Conservation (phyloP, 148 eudicot genomes). For the Silene uniflora region DNA sequence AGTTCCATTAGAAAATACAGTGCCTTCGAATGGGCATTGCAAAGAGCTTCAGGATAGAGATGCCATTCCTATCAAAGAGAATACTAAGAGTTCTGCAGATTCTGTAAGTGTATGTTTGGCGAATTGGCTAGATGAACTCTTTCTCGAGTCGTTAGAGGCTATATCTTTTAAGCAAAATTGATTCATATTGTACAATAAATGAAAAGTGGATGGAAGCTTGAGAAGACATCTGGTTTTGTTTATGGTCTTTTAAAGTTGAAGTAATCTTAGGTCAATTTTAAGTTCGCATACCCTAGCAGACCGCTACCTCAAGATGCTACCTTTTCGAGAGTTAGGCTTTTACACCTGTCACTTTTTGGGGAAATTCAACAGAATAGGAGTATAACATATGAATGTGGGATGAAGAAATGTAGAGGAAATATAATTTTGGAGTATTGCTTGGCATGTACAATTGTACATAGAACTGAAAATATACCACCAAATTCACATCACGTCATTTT, state of each 20-base stretch:
- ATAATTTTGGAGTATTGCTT: not conserved
- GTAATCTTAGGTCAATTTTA: not conserved
- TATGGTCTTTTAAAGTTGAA: not conserved
- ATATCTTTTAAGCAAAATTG: not conserved
- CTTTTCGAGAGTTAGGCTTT: not conserved
- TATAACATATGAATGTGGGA: no score
- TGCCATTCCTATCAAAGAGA: slow-evolving; percentile 31
- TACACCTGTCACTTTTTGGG: not conserved
- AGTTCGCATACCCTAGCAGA: not conserved
- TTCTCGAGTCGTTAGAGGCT: not conserved
- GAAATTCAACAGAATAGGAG: no score
- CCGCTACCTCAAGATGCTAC: not conserved
- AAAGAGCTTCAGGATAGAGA: slow-evolving; percentile 40
- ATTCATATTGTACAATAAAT: not conserved
- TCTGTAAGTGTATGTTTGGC: slow-evolving; percentile 28
- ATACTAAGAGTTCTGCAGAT: slow-evolving; percentile 29
- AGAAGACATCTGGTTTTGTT: not conserved
- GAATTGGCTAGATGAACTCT: not conserved
- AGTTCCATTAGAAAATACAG: slow-evolving; percentile 37
- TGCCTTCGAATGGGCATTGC: slow-evolving; percentile 47
- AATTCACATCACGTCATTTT: not conserved
- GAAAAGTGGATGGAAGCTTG: not conserved
- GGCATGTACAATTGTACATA: not conserved
- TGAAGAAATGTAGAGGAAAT: not conserved
- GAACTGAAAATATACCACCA: not conserved